Base-by-base conservation (phyloP, 208 protist genomes). In the Crithidia fasciculata region DNA sequence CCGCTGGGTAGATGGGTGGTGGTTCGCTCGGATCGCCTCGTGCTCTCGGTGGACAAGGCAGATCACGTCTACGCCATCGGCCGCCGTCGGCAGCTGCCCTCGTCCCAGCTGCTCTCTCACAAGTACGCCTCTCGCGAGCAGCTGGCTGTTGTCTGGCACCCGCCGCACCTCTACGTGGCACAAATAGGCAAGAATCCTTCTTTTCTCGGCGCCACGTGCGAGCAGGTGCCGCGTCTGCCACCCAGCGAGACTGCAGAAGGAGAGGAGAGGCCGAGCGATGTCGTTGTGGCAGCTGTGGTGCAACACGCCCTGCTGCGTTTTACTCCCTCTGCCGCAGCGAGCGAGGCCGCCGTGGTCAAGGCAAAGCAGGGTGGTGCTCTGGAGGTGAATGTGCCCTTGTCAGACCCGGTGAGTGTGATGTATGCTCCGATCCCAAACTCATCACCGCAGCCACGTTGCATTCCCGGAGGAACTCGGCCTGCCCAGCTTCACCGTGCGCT, bases 121-220 rank as follows among this genome's bases (percentile, higher is more conserved):
- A 82, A 83, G 64, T 95, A 95, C 65, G 73, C 82, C 45, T 93
- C 90, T 8, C 79, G 85, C 13, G 77, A 86, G n/a, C 90, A 95
- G 43, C 49, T 95, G 2, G 70, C 47, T 8, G 53, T 93, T 5
- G 45, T 86, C 28, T 91, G 72, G 79, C 63, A 77, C 39, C 71
- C 78, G 5, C 68, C 81, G 28, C 66, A 73, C 37, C 76, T 95
- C 8, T 79, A 63, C 63, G 52, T 90, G 0, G 28, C 41, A 10
- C 86, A 90, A 40, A 8, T 72, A 12, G 90, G 90, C 37, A 88
- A 84, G 65, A 95, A 95, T 64, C 88, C 90, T 0, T 88, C 88
- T 13, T 92, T 95, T 68, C 65, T 83, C 10, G 80, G 86, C 8
- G 7, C 54, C 5, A 45, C 55, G 3, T 89, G 81, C 53, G 61